Evolutionary conservation across 805 yeast genomes (phyloP), one percentile per base, ranked within the genome.

Genomic region (Candida odintsovae): DNA sequence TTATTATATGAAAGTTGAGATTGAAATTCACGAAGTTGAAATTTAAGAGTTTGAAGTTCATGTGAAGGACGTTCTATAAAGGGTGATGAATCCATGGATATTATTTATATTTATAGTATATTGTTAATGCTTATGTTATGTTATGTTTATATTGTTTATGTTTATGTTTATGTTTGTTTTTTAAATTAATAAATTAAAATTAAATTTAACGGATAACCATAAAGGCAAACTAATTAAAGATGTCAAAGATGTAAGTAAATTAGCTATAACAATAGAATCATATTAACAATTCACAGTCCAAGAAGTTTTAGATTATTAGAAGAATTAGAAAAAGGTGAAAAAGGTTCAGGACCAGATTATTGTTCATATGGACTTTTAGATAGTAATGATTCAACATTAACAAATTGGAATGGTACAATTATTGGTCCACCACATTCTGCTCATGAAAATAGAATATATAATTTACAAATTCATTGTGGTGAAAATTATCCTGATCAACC

Each of bases 241-340:
- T 75, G 79, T 75, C 79, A 4, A 75, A 69, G 57, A 65, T 75
- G 78, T 73, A 65, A 44, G 78, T 71, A n/a, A n/a, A n/a, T n/a
- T n/a, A n/a, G n/a, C n/a, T n/a, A n/a, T n/a, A n/a, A n/a, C n/a
- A n/a, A n/a, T n/a, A n/a, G n/a, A n/a, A n/a, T n/a, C n/a, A n/a
- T n/a, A n/a, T n/a, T n/a, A n/a, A n/a, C n/a, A 16, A 11, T 3
- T 3, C 20, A 3, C 36, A 80, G 86, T 38, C 99, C 99, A 55
- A 82, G 99, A 68, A 90, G 88, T 65, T 94, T 94, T 69, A 86
- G 95, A 63, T 78, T 94, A 29, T 76, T 94, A 51, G 99, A 94
- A 69, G 99, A 94, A 69, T 75, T 94, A 54, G 99, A 95, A 66
- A 92, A 92, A 60, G 99, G 99, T 42, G 99, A 94, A 64, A 94